Evolutionary conservation across 768 basidiomycete genomes (phyloP).

Genomic region (Gyrodon lividus): DNA sequence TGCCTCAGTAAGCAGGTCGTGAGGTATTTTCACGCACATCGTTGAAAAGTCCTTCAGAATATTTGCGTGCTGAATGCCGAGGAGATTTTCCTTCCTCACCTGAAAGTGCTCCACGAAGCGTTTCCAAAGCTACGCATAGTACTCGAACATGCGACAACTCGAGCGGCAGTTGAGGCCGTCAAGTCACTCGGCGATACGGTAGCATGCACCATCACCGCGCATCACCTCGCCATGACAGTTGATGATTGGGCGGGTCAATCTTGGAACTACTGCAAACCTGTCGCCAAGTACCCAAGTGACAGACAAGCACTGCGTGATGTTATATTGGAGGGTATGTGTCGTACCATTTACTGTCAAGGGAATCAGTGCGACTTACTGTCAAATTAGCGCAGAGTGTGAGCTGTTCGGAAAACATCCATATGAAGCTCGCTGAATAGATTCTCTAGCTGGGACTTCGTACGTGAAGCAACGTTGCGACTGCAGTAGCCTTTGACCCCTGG

Average conservation of each 20-base stretch:
- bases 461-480: conserved; percentile 24
- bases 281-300: conserved; percentile 95
- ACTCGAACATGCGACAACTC: conserved; percentile 94
- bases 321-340: conserved; percentile 62
- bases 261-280: conserved; percentile 96
- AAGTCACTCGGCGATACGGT: conserved; percentile 77
- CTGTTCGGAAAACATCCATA: conserved; percentile 7
- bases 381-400: conserved; percentile 73
- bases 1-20: conserved; percentile 40
- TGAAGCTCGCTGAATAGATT: conserved; percentile 5
- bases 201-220: conserved; percentile 95
- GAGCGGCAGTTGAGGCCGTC: conserved; percentile 86
- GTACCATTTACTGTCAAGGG: not conserved
- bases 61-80: conserved; percentile 94
- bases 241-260: conserved; percentile 97
- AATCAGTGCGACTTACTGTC: conserved; percentile 48
- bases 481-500: conserved; percentile 22
- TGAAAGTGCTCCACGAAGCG: conserved; percentile 71
- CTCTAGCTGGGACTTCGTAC: conserved; percentile 65
- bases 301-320: conserved; percentile 77
- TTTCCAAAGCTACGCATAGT: conserved; percentile 95
- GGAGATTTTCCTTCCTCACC: conserved; percentile 81
- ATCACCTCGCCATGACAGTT: conserved; percentile 90
- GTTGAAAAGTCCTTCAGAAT: conserved; percentile 51
- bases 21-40: not conserved